These are phyloP conservation scores for Setaria italica DNA, from an alignment of 202 grass and related monocot genomes.

Conservation along the genomic window DNA sequence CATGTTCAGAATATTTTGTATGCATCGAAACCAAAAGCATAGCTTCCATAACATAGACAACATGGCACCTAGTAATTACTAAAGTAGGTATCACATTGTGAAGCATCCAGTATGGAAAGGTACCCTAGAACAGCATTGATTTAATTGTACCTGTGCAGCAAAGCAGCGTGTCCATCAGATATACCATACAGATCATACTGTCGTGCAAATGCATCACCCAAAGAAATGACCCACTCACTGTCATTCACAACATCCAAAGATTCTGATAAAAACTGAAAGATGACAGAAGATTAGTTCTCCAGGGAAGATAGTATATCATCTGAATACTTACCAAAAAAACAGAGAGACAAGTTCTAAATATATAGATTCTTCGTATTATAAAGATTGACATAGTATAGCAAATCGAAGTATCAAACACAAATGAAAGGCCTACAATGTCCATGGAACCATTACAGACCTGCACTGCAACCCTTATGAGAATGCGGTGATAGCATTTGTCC, in stretches of 20 bases:
- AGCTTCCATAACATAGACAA: slow-evolving; percentile 4
- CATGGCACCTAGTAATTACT: slow-evolving; percentile 24
- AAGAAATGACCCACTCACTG: slow-evolving; percentile 82
- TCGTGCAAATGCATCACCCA: slow-evolving; percentile 93
- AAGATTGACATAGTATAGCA: neutral
- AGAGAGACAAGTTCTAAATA: neutral
- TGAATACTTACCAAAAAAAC: slow-evolving; percentile 2
- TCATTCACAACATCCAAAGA: slow-evolving; percentile 95
- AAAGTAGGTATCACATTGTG: slow-evolving; percentile 14
- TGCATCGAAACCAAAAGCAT: slow-evolving; percentile 34
- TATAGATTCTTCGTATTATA: neutral
- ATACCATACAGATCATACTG: slow-evolving; percentile 89
- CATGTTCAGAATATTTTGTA: slow-evolving; percentile 39
- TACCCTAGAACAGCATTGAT: slow-evolving; percentile 20
- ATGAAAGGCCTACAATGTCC: slow-evolving; percentile 18
- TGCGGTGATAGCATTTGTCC: neutral
- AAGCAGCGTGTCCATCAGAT: slow-evolving; percentile 82
- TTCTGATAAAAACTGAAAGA: slow-evolving; percentile 90
- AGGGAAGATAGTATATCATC: slow-evolving; percentile 36
- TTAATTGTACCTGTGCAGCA: slow-evolving; percentile 80
- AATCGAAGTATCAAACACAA: slow-evolving; percentile 2
- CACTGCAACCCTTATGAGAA: neutral
- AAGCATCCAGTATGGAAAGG: slow-evolving; percentile 26
- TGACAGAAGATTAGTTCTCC: slow-evolving; percentile 48
- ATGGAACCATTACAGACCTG: slow-evolving; percentile 5